Evolutionary conservation across 495 filamentous ascomycete species (phyloP).

Genomic region (Zalerion maritima): DNA sequence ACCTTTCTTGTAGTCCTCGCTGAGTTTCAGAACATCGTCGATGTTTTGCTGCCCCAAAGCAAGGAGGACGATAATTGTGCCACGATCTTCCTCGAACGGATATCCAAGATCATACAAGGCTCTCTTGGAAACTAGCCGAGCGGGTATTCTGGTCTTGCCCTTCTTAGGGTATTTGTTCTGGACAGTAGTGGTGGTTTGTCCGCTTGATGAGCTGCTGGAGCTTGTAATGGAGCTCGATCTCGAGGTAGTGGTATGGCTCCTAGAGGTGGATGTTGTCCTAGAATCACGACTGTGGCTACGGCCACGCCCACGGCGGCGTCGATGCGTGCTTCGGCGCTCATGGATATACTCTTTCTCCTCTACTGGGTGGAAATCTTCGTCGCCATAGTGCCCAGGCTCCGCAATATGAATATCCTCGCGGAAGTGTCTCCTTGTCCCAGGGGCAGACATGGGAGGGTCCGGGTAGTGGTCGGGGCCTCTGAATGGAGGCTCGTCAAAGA

Average conservation of each 20-base stretch:
- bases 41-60: conserved; percentile 82
- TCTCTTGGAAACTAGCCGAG: conserved; percentile 54
- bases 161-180: conserved; percentile 58
- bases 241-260: conserved; percentile 15
- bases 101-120: conserved; percentile 75
- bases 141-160: conserved; percentile 77
- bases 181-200: conserved; percentile 18
- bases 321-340: conserved; percentile 19
- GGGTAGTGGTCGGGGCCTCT: conserved; percentile 11
- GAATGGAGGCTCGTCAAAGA: no score
- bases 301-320: conserved; percentile 15
- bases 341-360: conserved; percentile 33
- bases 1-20: conserved; percentile 53
- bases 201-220: conserved; percentile 27
- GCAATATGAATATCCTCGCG: conserved; percentile 51
- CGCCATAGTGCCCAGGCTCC: conserved; percentile 51
- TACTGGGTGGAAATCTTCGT: conserved; percentile 49
- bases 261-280: conserved; percentile 12
- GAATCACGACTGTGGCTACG: conserved; percentile 15
- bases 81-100: conserved; percentile 76
- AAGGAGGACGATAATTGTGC: conserved; percentile 60
- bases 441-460: conserved; percentile 17
- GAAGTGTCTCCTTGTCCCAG: conserved; percentile 23
- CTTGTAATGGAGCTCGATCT: conserved; percentile 31
- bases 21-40: conserved; percentile 70